Base-by-base conservation (phyloP, 1,284 basidiomycete species). In the Trametes pubescens region DNA sequence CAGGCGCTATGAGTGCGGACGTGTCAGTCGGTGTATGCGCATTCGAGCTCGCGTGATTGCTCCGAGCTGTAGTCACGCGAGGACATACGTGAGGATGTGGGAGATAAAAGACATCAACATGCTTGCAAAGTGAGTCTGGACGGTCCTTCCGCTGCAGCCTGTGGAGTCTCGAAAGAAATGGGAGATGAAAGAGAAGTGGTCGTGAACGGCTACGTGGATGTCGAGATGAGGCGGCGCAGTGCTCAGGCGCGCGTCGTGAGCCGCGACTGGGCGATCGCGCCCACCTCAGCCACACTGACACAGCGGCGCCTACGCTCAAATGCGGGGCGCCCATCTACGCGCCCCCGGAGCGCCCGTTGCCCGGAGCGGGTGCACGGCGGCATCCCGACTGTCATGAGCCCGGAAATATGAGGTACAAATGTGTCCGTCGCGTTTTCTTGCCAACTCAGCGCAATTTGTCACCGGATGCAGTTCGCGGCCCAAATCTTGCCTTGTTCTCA, bases 71-170 rank as follows among this genome's bases (percentile, higher is more conserved):
- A 51, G 54, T 59, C 68, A 65, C 70, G 64, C 65, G 64, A 66
- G 49, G 37, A 64, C 68, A 53, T 65, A 75, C 78, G 74, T 74
- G 34, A 78, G 68, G 35, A 82, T 22, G 69, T 83, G 82, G 57
- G 84, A 86, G 65, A 83, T 16, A 56, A 85, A 66, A 43, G 80
- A 81, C 74, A 81, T 76, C 60, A 86, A 72, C 84, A 86, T 73
- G n/a, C 51, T 65, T 54, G 56, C 47, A 22, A 37, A 13, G 34
- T 38, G n/a, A 4, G 38, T 9, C 22, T 51, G 11, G 54, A 10
- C 49, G 14, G n/a, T 21, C 18, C 29, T 29, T 49, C 29, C 29
- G 35, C 26, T 38, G 54, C n/a, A 18, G 35, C 49, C 38, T n/a
- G 37, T 22, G 14, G 29, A 8, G 29, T 21, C 38, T 40, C 14